A percentile compares a stretch with the other conserved stretches of the same genome.
Evolutionary conservation across 495 filamentous ascomycete genomes (phyloP).

Genomic region (Terfezia boudieri): DNA sequence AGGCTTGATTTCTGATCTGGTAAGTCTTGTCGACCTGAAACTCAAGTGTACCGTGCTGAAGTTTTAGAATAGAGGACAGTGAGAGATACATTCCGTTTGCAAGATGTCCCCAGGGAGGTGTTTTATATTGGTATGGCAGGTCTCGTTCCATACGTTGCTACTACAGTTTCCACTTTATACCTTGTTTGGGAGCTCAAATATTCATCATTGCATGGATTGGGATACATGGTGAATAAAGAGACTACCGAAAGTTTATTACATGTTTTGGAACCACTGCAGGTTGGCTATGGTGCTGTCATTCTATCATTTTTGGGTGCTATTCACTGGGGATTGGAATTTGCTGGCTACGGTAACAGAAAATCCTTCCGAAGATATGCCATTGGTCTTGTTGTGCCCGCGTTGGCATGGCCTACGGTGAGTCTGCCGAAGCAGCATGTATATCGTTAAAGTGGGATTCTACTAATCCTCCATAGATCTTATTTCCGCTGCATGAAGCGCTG

Average conservation of each 20-base stretch:
- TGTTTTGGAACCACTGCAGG: constrained; percentile 70
- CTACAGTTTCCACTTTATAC: constrained; percentile 68
- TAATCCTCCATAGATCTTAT: constrained; percentile 27
- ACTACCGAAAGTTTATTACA: constrained; percentile 53
- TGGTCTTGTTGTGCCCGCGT: constrained; percentile 57
- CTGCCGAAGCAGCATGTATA: not conserved
- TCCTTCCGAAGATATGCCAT: constrained; percentile 60
- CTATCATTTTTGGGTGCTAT: constrained; percentile 74
- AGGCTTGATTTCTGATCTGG: constrained; percentile 50
- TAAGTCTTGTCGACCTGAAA: constrained; percentile 23
- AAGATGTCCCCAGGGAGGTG: constrained; percentile 56
- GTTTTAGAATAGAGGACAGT: constrained; percentile 38
- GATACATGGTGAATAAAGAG: constrained; percentile 42
- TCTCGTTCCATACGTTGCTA: constrained; percentile 73
- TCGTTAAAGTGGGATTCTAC: not conserved
- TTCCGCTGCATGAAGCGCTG: constrained; percentile 72
- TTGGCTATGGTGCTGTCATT: constrained; percentile 82
- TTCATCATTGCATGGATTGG: constrained; percentile 33
- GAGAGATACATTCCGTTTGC: constrained; percentile 67
- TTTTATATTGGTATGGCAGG: constrained; percentile 69
- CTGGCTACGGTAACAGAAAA: constrained; percentile 46
- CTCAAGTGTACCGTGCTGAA: too few species aligned
- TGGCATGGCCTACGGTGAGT: constrained; percentile 67
- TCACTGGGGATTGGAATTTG: constrained; percentile 82
- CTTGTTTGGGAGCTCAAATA: constrained; percentile 63